Conservation (phyloP, 2,329 filamentous ascomycete genomes). For the Colletotrichum cuscutae region DNA sequence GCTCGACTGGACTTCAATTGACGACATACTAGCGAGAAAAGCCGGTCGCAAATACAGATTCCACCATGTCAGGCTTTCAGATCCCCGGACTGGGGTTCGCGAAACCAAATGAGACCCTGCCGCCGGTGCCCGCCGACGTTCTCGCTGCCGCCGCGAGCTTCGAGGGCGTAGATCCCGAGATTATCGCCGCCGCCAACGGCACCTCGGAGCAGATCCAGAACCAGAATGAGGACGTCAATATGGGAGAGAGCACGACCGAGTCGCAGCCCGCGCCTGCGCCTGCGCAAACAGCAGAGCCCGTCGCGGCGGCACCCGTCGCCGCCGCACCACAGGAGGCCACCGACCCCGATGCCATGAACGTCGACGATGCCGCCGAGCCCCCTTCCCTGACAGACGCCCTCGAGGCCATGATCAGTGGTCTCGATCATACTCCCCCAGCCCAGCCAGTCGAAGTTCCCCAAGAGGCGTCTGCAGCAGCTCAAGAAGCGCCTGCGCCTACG, state of each 20-base stretch:
- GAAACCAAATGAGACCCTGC: slow-evolving; percentile 53
- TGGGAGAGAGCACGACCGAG: slow-evolving; percentile 12
- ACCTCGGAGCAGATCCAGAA: not conserved
- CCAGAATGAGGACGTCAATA: slow-evolving; percentile 18
- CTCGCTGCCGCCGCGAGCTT: slow-evolving; percentile 43
- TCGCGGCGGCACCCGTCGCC: slow-evolving; percentile 18
- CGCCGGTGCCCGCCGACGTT: slow-evolving; percentile 48
- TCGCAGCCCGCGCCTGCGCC: not conserved
- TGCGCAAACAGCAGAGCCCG: not conserved
- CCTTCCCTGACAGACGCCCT: slow-evolving; percentile 54
- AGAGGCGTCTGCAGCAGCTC: not conserved
- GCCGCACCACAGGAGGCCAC: not conserved
- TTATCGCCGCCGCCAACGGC: not conserved
- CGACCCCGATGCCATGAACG: slow-evolving; percentile 46
- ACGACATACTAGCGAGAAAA: not conserved
- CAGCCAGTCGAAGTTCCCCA: not conserved
- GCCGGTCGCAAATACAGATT: too few species aligned
- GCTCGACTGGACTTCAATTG: too few species aligned
- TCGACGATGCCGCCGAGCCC: slow-evolving; percentile 49
- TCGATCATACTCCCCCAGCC: slow-evolving; percentile 37
- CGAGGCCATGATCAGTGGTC: slow-evolving; percentile 55
- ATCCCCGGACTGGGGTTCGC: slow-evolving; percentile 56
- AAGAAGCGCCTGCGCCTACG: not conserved
- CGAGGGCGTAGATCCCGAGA: slow-evolving; percentile 12
- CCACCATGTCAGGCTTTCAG: slow-evolving; percentile 52